A percentile compares a stretch with the other conserved stretches of the same genome.
phyloP scores from a whole-genome alignment of 2,329 filamentous ascomycete species.

The Microsporum ferrugineum region DNA sequence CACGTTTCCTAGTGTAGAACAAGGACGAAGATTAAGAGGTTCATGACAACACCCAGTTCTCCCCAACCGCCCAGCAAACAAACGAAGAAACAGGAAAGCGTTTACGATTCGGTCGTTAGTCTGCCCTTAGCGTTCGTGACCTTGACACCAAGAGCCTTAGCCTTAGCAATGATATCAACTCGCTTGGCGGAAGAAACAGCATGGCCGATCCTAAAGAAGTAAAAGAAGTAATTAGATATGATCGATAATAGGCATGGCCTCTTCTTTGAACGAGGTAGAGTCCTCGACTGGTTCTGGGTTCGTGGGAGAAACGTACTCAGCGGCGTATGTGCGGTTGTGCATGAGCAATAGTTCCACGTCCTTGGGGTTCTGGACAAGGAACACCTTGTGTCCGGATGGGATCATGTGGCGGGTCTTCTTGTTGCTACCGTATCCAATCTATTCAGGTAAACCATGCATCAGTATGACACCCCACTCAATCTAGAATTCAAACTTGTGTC shows the following conservation, averaged over 20 bases:
- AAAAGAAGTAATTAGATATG: slow-evolving; percentile 19
- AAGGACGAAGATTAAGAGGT: slow-evolving; percentile 8
- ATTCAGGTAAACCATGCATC: slow-evolving; percentile 16
- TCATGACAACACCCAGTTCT: slow-evolving; percentile 12
- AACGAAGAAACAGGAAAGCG: slow-evolving; percentile 8
- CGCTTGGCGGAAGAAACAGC: slow-evolving; percentile 97
- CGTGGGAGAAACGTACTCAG: slow-evolving; percentile 64
- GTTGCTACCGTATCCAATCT: slow-evolving; percentile 99
- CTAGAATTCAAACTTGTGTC: not conserved
- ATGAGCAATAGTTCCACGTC: slow-evolving; percentile 97
- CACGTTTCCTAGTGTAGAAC: slow-evolving; percentile 4
- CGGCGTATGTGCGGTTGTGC: slow-evolving; percentile 99
- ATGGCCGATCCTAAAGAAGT: slow-evolving; percentile 68
- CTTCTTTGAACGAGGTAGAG: not conserved
- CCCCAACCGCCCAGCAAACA: slow-evolving; percentile 7
- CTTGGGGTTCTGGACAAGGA: slow-evolving; percentile 93
- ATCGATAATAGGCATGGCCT: slow-evolving; percentile 14
- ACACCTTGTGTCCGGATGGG: slow-evolving; percentile 98
- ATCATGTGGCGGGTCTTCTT: slow-evolving; percentile 99
- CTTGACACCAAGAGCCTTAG: slow-evolving; percentile 98
- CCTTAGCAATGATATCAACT: slow-evolving; percentile 92
- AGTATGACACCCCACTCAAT: not conserved
- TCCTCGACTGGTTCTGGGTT: no score
- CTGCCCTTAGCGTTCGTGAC: slow-evolving; percentile 99
- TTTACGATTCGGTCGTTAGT: slow-evolving; percentile 72